These are phyloP conservation scores for Obba rivulosa DNA, from an alignment of 768 basidiomycete genomes.

Conservation along the genomic window DNA sequence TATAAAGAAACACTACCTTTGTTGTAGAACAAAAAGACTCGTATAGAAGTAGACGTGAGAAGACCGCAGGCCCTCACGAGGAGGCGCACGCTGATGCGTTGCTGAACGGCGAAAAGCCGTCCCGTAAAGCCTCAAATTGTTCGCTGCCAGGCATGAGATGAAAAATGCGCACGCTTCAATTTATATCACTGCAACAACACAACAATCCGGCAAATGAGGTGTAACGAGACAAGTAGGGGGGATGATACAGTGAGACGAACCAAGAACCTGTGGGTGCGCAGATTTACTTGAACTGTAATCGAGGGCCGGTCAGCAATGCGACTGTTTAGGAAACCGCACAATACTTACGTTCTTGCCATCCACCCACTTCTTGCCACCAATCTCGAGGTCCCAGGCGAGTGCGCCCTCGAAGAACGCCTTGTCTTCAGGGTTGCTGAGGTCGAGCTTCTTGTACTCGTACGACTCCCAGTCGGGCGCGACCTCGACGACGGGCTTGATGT, in stretches of 20 bases:
- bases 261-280: not conserved
- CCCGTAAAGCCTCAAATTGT: too few species aligned
- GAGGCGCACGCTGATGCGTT: too few species aligned
- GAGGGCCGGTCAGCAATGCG: not conserved
- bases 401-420: slow-evolving; percentile 91
- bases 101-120: too few species aligned
- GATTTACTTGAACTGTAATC: slow-evolving; percentile 23
- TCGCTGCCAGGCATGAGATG: too few species aligned
- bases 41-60: too few species aligned
- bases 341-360: slow-evolving; percentile 84
- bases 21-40: too few species aligned
- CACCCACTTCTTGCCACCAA: slow-evolving; percentile 86
- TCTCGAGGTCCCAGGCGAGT: slow-evolving; percentile 88
- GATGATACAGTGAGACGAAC: slow-evolving; percentile 11
- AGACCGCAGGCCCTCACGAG: too few species aligned
- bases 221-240: slow-evolving; percentile 14
- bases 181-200: slow-evolving; percentile 22
- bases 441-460: slow-evolving; percentile 74
- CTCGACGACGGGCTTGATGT: slow-evolving; percentile 62
- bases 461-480: slow-evolving; percentile 91
- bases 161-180: slow-evolving; percentile 8
- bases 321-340: not conserved
- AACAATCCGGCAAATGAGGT: slow-evolving; percentile 13
- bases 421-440: slow-evolving; percentile 66
- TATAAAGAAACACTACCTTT: too few species aligned